Evolutionary conservation across 257 asterid species (phyloP).

Genomic region (Handroanthus guayacan): DNA sequence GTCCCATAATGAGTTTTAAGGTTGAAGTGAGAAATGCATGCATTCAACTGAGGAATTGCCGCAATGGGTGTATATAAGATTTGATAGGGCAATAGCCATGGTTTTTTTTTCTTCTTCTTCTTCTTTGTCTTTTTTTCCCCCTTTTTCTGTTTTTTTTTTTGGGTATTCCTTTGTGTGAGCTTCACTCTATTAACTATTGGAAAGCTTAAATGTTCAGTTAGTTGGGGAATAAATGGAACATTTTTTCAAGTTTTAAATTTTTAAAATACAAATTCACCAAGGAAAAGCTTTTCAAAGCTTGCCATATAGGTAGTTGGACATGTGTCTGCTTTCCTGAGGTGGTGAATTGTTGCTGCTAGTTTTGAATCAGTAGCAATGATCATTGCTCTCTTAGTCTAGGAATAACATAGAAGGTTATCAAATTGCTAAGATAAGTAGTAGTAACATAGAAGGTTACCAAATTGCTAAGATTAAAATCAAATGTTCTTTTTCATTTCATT

Average conservation of each 20-base stretch:
- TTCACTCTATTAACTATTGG: not conserved
- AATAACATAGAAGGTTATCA: not conserved
- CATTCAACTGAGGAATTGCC: not conserved
- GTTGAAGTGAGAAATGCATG: not conserved
- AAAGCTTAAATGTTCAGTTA: not conserved
- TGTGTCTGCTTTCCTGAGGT: not conserved
- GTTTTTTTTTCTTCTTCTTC: too few species aligned
- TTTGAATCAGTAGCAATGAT: not conserved
- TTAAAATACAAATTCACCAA: not conserved
- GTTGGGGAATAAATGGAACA: not conserved
- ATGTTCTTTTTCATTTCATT: not conserved
- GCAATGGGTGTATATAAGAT: not conserved
- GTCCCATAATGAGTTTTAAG: not conserved
- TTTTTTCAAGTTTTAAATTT: not conserved
- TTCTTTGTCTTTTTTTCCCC: too few species aligned
- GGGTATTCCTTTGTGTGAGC: not conserved
- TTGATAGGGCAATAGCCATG: not conserved
- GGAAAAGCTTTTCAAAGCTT: not conserved
- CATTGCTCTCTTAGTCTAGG: not conserved
- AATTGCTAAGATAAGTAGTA: not conserved
- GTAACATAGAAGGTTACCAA: too few species aligned
- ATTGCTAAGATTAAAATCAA: not conserved
- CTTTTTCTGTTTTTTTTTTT: too few species aligned
- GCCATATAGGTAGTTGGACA: not conserved
- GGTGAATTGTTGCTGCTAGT: not conserved